Evolutionary conservation across 371 early-diverging fungal genomes (phyloP).

Genomic region (Capniomyces stellatus): DNA sequence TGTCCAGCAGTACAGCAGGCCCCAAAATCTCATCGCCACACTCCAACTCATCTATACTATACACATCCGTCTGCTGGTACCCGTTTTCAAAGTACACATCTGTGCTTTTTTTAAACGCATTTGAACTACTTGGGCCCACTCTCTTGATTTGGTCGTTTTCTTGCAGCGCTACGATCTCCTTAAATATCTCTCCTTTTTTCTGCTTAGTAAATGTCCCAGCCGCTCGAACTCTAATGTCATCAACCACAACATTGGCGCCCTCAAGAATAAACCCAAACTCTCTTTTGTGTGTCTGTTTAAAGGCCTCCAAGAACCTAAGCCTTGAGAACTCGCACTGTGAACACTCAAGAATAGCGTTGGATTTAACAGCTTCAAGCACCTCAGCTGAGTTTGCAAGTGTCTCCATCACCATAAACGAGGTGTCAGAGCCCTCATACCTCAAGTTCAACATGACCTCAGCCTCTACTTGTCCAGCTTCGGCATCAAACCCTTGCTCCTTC

Average conservation of each 20-base stretch:
- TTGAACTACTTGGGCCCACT: neutral
- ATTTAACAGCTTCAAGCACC: slow-evolving; percentile 8
- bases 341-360: too few relatives aligned
- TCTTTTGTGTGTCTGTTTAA: slow-evolving; percentile 47
- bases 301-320: slow-evolving; percentile 33
- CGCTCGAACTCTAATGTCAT: slow-evolving; percentile 83
- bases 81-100: slow-evolving; percentile 67
- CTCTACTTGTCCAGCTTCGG: slow-evolving; percentile 23
- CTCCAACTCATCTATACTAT: slow-evolving; percentile 35
- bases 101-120: slow-evolving; percentile 19
- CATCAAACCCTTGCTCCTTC: slow-evolving; percentile 43
- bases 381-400: slow-evolving; percentile 27
- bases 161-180: slow-evolving; percentile 9
- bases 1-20: slow-evolving; percentile 77
- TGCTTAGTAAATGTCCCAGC: slow-evolving; percentile 34
- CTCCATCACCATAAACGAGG: slow-evolving; percentile 77
- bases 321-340: too few relatives aligned
- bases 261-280: slow-evolving; percentile 85
- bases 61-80: slow-evolving; percentile 51
- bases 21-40: slow-evolving; percentile 54
- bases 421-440: slow-evolving; percentile 87
- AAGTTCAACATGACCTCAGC: slow-evolving; percentile 64
- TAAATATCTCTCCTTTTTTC: slow-evolving; percentile 9
- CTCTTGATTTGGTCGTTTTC: slow-evolving; percentile 3
- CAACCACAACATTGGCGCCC: slow-evolving; percentile 64